Evolutionary conservation across 352 stramenopile genomes (phyloP).

Genomic region (Globisporangium perplexum): DNA sequence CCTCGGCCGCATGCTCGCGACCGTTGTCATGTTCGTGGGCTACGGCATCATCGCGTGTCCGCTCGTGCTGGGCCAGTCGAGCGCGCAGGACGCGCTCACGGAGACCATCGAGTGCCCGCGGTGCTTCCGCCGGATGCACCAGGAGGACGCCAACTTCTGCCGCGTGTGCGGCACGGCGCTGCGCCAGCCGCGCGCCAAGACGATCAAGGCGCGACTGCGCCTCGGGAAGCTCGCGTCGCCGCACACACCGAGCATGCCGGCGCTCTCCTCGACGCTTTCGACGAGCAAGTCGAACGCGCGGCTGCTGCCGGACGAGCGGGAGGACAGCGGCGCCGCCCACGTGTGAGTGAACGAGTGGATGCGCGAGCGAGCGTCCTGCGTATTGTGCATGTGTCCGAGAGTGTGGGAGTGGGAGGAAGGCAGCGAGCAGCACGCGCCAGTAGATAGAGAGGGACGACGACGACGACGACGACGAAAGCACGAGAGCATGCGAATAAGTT

Average conservation of each 20-base stretch:
- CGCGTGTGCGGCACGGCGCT: slow-evolving; percentile 32
- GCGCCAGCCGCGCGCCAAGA: slow-evolving; percentile 25
- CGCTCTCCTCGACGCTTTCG: slow-evolving; percentile 47
- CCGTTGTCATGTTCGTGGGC: slow-evolving; percentile 44
- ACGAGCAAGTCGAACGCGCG: slow-evolving; percentile 50
- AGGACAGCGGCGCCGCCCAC: slow-evolving; percentile 6
- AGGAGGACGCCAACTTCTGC: slow-evolving; percentile 47
- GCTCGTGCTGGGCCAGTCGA: slow-evolving; percentile 42
- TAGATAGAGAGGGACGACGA: too few species aligned
- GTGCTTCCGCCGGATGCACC: slow-evolving; percentile 39
- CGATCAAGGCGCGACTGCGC: slow-evolving; percentile 41
- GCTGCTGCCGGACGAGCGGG: slow-evolving; percentile 26
- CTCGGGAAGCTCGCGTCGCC: slow-evolving; percentile 48
- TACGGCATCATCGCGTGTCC: slow-evolving; percentile 47
- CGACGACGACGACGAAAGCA: too few species aligned
- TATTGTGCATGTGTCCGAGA: too few species aligned
- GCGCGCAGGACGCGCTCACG: slow-evolving; percentile 32
- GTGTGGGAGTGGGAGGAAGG: too few species aligned
- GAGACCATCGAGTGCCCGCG: slow-evolving; percentile 29
- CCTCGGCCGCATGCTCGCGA: slow-evolving; percentile 33
- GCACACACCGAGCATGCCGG: slow-evolving; percentile 22
- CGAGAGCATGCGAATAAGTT: background rate
- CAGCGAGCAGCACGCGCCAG: too few species aligned
- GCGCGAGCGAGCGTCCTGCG: too few species aligned
- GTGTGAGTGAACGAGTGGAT: too few species aligned